Evolutionary conservation across 768 basidiomycete genomes (phyloP).

Genomic region (Asterophora lycoperdoides): DNA sequence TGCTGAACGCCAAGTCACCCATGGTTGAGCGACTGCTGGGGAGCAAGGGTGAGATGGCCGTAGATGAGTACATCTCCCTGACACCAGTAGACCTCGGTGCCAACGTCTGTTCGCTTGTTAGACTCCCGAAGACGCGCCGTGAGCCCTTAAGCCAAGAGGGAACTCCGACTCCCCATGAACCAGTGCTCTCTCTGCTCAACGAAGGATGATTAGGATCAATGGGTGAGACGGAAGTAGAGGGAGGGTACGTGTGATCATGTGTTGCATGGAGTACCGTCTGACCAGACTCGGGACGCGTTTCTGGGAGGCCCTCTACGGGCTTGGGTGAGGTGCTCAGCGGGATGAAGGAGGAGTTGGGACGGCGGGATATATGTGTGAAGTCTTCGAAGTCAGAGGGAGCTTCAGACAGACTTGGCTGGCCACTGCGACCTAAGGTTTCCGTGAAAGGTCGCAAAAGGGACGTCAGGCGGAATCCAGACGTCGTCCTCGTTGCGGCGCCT

Average conservation of each 20-base stretch:
- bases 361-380: slow-evolving; percentile 67
- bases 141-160: slow-evolving; percentile 66
- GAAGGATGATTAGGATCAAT: slow-evolving; percentile 44
- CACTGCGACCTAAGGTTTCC: slow-evolving; percentile 36
- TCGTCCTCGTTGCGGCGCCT: slow-evolving; percentile 26
- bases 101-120: slow-evolving; percentile 24
- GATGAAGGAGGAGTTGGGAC: slow-evolving; percentile 54
- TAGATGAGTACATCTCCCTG: slow-evolving; percentile 58
- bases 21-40: slow-evolving; percentile 34
- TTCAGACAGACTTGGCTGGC: slow-evolving; percentile 23
- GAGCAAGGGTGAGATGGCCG: slow-evolving; percentile 24
- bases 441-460: slow-evolving; percentile 67
- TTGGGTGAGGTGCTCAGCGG: slow-evolving; percentile 49
- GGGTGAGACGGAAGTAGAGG: slow-evolving; percentile 52
- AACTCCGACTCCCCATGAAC: slow-evolving; percentile 61
- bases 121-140: slow-evolving; percentile 37
- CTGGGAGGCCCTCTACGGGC: slow-evolving; percentile 12
- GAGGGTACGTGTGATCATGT: slow-evolving; percentile 74
- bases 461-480: slow-evolving; percentile 57
- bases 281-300: slow-evolving; percentile 7
- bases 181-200: slow-evolving; percentile 43
- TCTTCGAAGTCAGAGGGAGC: slow-evolving; percentile 46
- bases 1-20: slow-evolving; percentile 71
- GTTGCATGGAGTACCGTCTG: slow-evolving; percentile 23
- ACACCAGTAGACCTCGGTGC: slow-evolving; percentile 35